Base-by-base conservation (phyloP, 345 rosid genomes). In the Hibiscus mutabilis region DNA sequence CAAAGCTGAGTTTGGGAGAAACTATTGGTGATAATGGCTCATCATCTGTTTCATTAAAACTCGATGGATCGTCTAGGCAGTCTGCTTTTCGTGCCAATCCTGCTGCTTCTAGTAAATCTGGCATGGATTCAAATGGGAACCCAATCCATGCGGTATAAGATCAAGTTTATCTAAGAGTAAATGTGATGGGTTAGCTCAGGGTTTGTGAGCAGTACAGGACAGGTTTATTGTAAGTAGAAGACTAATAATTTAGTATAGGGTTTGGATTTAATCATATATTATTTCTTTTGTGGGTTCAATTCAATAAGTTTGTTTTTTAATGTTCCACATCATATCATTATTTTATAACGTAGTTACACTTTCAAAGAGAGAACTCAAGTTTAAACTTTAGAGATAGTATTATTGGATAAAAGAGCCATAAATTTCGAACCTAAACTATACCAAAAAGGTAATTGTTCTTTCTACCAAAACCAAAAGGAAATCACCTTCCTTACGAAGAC, bases 31-130 rank as follows among this genome's bases (percentile, higher is more conserved):
- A 78, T 77, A 55, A 73, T 15, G 87, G 85, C 42, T 86, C 91
- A 61, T 82, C 97, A 0, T 80, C 88, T 25, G 89, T 92, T 62
- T 90, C 98, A 0, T 74, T 91, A 68, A 96, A 91, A 74, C 78
- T 96, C 1, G 92, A 86, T 2, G 96, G 94, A 18, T 82, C 98
- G 0, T 77, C 91, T 24, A 79, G 96, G 79, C 99, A 88, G 79
- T 96, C 99, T 3, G 99, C 99, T 49, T 96, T 96, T 75, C 99
- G 89, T 42, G 94, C 97, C 14, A 91, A 84, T 59, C 91, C n/a
- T n/a, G n/a, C n/a, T n/a, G n/a, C n/a, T n/a, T n/a, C n/a, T 33
- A 84, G 84, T 55, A 74, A 80, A 80, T 82, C 93, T 12, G 82
- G 86, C 24, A 76, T 86, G 78, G 84, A 77, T 22, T 74, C 84